A percentile compares a stretch with the other conserved stretches of the same genome.
Evolutionary conservation across 1,284 basidiomycete genomes (phyloP).

Genomic region (Microbotryum silenes-acaulis): DNA sequence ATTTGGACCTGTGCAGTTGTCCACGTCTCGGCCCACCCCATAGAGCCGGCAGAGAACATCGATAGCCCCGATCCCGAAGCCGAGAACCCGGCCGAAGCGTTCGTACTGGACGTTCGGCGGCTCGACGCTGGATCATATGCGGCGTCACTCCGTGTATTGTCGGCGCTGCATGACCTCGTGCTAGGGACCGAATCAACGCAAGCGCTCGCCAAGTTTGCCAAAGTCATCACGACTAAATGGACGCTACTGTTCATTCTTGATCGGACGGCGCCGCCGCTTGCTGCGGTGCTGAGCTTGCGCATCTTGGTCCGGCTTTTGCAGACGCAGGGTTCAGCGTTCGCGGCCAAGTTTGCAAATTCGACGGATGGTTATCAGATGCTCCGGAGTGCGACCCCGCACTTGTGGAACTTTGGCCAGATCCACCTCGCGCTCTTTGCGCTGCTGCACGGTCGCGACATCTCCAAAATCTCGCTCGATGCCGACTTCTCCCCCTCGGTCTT

Average conservation of each 20-base stretch:
- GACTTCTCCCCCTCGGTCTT: neutral
- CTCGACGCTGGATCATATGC: neutral
- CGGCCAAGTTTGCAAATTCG: constrained; percentile 13
- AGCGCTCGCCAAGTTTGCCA: constrained; percentile 16
- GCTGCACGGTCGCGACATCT: constrained; percentile 14
- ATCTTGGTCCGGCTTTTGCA: constrained; percentile 22
- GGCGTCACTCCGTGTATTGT: constrained; percentile 4
- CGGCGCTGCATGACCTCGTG: constrained; percentile 14
- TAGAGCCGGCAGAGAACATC: too few species aligned
- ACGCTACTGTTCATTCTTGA: constrained; percentile 15
- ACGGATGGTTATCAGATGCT: constrained; percentile 13
- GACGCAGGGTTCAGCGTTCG: constrained; percentile 9
- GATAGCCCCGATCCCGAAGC: too few species aligned
- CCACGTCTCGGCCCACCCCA: too few species aligned
- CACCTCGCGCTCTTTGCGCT: constrained; percentile 16
- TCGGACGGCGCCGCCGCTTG: constrained; percentile 7
- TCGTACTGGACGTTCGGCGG: constrained; percentile 4
- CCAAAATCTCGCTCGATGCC: constrained; percentile 5
- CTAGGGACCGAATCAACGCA: neutral
- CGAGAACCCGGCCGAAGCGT: neutral
- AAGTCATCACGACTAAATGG: constrained; percentile 18
- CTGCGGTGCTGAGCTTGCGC: constrained; percentile 11
- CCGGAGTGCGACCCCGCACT: constrained; percentile 8
- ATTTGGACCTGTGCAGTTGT: neutral
- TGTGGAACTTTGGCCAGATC: constrained; percentile 12